Conservation (phyloP, 163 green algal genomes). For the Chlamydomonas reinhardtii region DNA sequence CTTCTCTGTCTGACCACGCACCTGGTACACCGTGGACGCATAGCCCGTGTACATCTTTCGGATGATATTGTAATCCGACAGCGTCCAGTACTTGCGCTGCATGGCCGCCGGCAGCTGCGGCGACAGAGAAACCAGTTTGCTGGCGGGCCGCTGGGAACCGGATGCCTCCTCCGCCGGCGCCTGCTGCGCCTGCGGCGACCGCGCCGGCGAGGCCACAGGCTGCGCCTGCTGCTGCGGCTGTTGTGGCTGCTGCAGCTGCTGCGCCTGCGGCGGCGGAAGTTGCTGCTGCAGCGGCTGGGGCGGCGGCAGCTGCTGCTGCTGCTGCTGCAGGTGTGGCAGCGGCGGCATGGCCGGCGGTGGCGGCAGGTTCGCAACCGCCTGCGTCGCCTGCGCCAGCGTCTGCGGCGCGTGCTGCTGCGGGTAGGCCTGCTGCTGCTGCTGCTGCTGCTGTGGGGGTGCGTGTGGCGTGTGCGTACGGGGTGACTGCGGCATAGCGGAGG, state of each 20-base stretch:
- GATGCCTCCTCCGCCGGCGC: slow-evolving; percentile 7
- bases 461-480: background rate
- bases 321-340: background rate
- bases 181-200: background rate
- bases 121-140: slow-evolving; percentile 62
- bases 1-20: too few species aligned
- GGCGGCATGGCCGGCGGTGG: background rate
- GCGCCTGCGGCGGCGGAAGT: background rate
- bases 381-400: background rate
- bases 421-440: background rate
- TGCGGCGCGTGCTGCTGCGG: background rate
- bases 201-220: background rate
- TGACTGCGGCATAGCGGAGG: background rate
- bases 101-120: slow-evolving; percentile 64
- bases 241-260: background rate
- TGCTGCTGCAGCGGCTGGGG: background rate
- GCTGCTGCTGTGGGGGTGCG: background rate
- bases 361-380: too few species aligned
- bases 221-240: background rate
- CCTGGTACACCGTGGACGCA: slow-evolving; percentile 65
- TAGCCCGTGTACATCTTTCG: slow-evolving; percentile 77
- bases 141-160: background rate
- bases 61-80: slow-evolving; percentile 69
- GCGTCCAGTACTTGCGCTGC: slow-evolving; percentile 67
- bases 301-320: background rate